Evolutionary conservation across 2,329 filamentous ascomycete genomes (phyloP), one percentile per base, ranked within the genome.

Genomic region (Venturia oleaginea): DNA sequence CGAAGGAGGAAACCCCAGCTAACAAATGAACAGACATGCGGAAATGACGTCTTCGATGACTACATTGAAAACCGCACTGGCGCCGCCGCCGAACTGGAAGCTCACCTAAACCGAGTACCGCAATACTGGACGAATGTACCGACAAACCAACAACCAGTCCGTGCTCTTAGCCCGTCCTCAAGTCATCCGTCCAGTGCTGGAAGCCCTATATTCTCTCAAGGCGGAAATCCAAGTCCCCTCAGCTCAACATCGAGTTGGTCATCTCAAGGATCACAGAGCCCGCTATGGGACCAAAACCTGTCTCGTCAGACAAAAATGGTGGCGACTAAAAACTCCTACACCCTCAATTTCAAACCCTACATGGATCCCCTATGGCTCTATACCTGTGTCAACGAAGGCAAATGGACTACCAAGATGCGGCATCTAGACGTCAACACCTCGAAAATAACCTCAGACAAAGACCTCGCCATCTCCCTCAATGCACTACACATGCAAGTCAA

Each of bases 51-150:
- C 7, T 73, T 76, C 64, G 76, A 77, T 61, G 76, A 77, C 67
- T 77, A 74, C 60, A 67, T 73, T 57, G 76, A 77, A 67, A 66
- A 67, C 19, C 70, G 73, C 34, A 69, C 71, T 5, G 76, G 76
- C 22, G 76, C 75, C 54, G 75, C 75, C 11, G 69, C 72, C 13
- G 70, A 74, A n/a, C 68, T 77, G 0, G 75, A 76, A 70, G 71
- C 71, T 1, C 74, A 71, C 54, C 71, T 77, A 19, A 76, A 76
- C 64, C 67, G 73, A 2, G 72, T 73, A 3, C 67, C 69, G 15
- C 66, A 69, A 7, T 71, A 72, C 37, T 67, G 71, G 17, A 69
- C 71, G 5, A 65, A 59, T 22, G 8, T 34, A 7, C 51, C 51
- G 4, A 57, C 51, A 22, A 5, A 3, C 15, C 6, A 27, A 4